Conservation (phyloP, 768 basidiomycete species). For the Thelephora ganbajun region DNA sequence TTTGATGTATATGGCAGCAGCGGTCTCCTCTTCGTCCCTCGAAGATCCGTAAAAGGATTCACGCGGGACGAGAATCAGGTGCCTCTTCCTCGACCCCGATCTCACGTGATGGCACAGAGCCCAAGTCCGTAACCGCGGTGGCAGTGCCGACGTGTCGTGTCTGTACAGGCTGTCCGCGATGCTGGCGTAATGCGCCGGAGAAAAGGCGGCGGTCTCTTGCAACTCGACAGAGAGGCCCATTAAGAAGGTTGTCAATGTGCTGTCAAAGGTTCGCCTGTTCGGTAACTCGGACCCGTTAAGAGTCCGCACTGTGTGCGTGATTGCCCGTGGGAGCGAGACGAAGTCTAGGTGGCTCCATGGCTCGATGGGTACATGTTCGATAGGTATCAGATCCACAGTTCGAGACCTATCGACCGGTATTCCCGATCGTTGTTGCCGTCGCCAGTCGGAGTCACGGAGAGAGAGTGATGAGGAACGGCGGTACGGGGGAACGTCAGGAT, state of each 20-base stretch:
- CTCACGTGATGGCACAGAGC: conserved; percentile 43
- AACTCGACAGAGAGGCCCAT: conserved; percentile 37
- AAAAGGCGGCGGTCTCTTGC: conserved; percentile 45
- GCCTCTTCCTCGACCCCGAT: conserved; percentile 42
- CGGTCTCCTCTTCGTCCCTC: conserved; percentile 33
- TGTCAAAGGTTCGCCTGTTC: conserved; percentile 36
- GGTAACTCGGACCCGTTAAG: conserved; percentile 50
- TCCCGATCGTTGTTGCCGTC: neutral
- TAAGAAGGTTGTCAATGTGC: conserved; percentile 32
- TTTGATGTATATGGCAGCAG: conserved; percentile 32
- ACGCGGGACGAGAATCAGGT: conserved; percentile 44
- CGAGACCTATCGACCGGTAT: neutral
- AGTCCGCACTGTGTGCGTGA: conserved; percentile 39
- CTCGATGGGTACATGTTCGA: conserved; percentile 31
- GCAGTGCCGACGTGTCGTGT: conserved; percentile 16
- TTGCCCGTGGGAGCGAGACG: conserved; percentile 41
- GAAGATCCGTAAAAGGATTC: conserved; percentile 43
- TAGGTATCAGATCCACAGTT: conserved; percentile 14
- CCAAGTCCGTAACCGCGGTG: conserved; percentile 37
- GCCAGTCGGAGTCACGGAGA: neutral
- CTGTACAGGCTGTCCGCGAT: conserved; percentile 34
- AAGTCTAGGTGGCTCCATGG: conserved; percentile 49
- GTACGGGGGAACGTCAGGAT: conserved; percentile 6
- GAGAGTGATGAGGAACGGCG: neutral
- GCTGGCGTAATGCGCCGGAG: conserved; percentile 38